Evolutionary conservation across 495 filamentous ascomycete genomes (phyloP), one percentile per base, ranked within the genome.

Genomic region (Penicillium cinerascens): DNA sequence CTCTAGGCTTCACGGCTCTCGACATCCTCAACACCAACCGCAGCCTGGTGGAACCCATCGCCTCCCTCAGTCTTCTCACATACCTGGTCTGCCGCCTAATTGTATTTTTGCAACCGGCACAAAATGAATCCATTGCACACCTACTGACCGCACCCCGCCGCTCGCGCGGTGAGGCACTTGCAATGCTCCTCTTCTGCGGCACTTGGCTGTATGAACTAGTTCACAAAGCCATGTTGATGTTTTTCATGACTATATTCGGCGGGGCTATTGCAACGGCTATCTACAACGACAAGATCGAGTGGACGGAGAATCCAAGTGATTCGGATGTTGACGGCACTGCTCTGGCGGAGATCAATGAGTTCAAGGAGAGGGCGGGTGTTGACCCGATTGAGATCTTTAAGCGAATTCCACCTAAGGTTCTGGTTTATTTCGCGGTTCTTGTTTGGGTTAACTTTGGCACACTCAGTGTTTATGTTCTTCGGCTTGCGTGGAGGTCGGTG

Each of bases 61-160:
- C 50, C 36, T 59, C 60, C n/a, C 49, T 53, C 49, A 63, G 60
- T 29, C 55, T 63, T 9, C 45, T 63, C 36, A 63, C 60, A 11
- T 63, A 53, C n/a, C 45, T 63, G 10, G 25, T 48, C 18, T 50
- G 51, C 18, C 55, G 60, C 9, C 27, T 63, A 0, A 10, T 56
- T 2, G 46, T 59, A 1, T 41, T 42, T 2, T 11, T 41, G 2
- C 47, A 53, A 6, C 49, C 51, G 3, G 13, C 36, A 1, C 9
- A 13, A 23, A 45, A 33, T 22, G 38, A 44, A 10, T 49, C 52
- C 11, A 35, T 59, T 33, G 52, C 56, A 0, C 46, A 54, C 20
- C 11, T 63, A 6, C 42, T 56, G 6, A 55, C 48, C 20, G 49
- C 45, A 9, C 38, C 53, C 22, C 48, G 21, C 38, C 25, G 27